A percentile compares a stretch with the other conserved stretches of the same genome.
These are phyloP conservation scores for Diaporthe caulivora DNA, from an alignment of 2,329 filamentous ascomycete species.

Conservation along the genomic window DNA sequence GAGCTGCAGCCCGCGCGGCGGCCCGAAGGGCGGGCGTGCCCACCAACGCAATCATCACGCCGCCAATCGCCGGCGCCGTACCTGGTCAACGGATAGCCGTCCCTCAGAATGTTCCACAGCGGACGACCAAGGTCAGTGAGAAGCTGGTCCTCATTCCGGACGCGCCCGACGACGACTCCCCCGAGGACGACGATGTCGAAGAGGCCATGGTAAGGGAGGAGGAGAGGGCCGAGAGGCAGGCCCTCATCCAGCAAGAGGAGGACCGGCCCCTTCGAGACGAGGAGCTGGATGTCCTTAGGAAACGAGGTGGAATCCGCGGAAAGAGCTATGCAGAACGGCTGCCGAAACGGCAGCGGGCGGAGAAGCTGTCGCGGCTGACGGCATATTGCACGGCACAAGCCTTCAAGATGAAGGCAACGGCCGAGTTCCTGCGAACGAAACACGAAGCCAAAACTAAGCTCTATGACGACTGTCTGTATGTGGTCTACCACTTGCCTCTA, in stretches of 20 bases:
- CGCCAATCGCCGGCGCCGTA: slow-evolving; percentile 43
- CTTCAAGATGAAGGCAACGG: slow-evolving; percentile 90
- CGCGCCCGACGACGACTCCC: slow-evolving; percentile 70
- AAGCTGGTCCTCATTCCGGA: slow-evolving; percentile 97
- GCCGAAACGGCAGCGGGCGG: slow-evolving; percentile 87
- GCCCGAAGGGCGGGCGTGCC: slow-evolving; percentile 44
- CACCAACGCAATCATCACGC: slow-evolving; percentile 14
- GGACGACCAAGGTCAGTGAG: slow-evolving; percentile 94
- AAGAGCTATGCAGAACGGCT: slow-evolving; percentile 96
- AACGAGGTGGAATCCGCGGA: slow-evolving; percentile 72
- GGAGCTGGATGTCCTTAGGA: slow-evolving; percentile 73
- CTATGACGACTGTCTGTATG: slow-evolving; percentile 97
- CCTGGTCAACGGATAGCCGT: slow-evolving; percentile 55
- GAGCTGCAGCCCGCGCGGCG: slow-evolving; percentile 35
- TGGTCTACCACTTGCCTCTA: slow-evolving; percentile 92
- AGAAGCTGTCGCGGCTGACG: slow-evolving; percentile 90
- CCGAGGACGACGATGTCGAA: slow-evolving; percentile 58
- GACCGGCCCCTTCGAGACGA: slow-evolving; percentile 77
- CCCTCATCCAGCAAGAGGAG: slow-evolving; percentile 62
- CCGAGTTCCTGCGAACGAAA: slow-evolving; percentile 86
- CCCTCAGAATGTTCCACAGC: slow-evolving; percentile 77
- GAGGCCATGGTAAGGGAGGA: slow-evolving; percentile 62
- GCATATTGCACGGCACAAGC: slow-evolving; percentile 97
- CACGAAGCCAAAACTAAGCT: slow-evolving; percentile 95
- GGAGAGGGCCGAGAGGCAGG: slow-evolving; percentile 62